Conservation (phyloP, 371 early-diverging fungal genomes). For the Syncephalastrum contaminatum region DNA sequence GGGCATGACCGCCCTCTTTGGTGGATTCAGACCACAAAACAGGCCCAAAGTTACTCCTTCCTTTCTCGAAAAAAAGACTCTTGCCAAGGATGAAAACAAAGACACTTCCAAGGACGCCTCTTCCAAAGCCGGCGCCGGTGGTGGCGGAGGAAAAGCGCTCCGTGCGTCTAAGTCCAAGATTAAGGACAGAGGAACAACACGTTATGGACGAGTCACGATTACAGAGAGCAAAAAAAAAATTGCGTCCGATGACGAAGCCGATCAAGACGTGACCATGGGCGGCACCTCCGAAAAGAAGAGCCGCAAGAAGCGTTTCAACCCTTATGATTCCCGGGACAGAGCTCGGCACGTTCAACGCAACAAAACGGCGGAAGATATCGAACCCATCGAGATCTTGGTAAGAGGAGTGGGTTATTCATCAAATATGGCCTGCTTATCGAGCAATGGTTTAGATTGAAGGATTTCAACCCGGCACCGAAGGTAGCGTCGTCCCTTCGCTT, state of each 20-base stretch:
- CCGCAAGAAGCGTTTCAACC: slow-evolving; percentile 30
- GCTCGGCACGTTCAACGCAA: slow-evolving; percentile 15
- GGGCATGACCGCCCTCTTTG: too few species aligned
- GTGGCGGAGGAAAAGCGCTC: too few species aligned
- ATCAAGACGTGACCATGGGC: slow-evolving; percentile 35
- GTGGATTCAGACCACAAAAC: too few species aligned
- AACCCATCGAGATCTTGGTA: slow-evolving; percentile 36
- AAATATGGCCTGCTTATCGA: neutral
- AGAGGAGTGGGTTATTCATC: neutral
- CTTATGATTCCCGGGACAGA: slow-evolving; percentile 29
- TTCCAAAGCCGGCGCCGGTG: too few species aligned
- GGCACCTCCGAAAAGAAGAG: slow-evolving; percentile 34
- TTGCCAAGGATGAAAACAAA: too few species aligned
- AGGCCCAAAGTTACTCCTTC: too few species aligned
- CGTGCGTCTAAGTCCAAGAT: too few species aligned
- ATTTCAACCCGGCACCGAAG: slow-evolving; percentile 35
- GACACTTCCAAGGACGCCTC: too few species aligned
- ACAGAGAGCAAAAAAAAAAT: too few species aligned
- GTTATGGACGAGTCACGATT: too few species aligned
- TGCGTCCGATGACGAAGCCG: slow-evolving; percentile 14
- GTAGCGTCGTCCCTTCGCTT: slow-evolving; percentile 30
- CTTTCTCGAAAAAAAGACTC: too few species aligned
- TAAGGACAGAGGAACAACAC: too few species aligned
- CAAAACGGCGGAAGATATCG: slow-evolving; percentile 7
- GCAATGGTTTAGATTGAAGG: slow-evolving; percentile 25